Evolutionary conservation across 176 grass and related monocot genomes (phyloP), one percentile per base, ranked within the genome.

Genomic region (Musa itinerans): DNA sequence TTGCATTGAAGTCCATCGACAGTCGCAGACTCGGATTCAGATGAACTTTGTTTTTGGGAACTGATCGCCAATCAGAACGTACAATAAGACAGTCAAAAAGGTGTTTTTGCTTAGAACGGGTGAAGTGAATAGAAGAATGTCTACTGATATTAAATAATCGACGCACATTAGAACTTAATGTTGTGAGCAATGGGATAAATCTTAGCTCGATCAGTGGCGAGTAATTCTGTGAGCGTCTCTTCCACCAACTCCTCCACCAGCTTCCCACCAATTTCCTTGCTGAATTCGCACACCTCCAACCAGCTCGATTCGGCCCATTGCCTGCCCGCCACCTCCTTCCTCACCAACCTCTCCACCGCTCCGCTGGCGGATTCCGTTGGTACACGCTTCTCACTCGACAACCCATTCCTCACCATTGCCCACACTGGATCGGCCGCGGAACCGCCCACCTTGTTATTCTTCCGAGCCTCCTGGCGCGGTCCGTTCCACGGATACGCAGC

Each of bases 171-270:
- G 17, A 61, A 21, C 57, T n/a, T 61, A 19, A 19, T 61, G 57
- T 43, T 43, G 34, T 43, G 57, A 19, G 57, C 16, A 61, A n/a
- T 61, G 57, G 34, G 34, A 43, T 43, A 68, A 8, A 25, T 1
- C 25, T 16, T 29, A 5, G 25, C 23, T 43, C 13, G 65, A 4
- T 13, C 34, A 80, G 49, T 80, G 63, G 74, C 20, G 25, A 66
- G 64, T 68, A 89, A 86, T 81, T 94, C 88, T 64, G 82, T 81
- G 21, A 88, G 58, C 54, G 74, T 72, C 51, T 94, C 90, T 52
- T 89, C 86, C 63, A 99, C 78, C 74, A 91, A 70, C 76, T 86
- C 90, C 25, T 88, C 90, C 72, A 99, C 29, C 54, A 99, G 78
- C 74, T 74, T 78, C 53, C 69, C 22, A 43, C 90, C 89, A 52